Percentiles rank a stretch among this genome's conserved stretches.
phyloP scores from a whole-genome alignment of 192 early-diverging fungal species.

The Allomyces macrogynus region DNA sequence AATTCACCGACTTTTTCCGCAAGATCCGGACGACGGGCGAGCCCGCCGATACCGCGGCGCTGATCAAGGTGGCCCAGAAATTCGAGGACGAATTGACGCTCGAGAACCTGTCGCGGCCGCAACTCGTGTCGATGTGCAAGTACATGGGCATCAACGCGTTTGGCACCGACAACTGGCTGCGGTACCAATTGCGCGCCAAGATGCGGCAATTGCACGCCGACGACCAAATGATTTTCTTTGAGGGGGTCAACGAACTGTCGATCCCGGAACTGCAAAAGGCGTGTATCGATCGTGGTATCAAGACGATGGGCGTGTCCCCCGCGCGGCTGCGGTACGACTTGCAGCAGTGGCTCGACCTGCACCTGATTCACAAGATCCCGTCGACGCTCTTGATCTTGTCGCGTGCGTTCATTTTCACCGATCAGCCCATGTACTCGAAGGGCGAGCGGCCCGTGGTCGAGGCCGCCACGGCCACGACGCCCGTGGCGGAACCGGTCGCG shows the following conservation, averaged over 20 bases:
- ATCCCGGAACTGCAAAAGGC: conserved; percentile 74
- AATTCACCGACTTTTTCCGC: conserved; percentile 54
- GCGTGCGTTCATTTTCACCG: conserved; percentile 43
- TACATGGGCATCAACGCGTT: conserved; percentile 94
- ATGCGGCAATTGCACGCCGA: conserved; percentile 72
- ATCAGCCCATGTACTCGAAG: background rate
- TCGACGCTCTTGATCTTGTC: conserved; percentile 75
- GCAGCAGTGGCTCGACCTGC: conserved; percentile 84
- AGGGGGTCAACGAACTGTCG: conserved; percentile 74
- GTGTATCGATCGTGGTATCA: conserved; percentile 74
- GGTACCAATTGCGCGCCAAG: conserved; percentile 73
- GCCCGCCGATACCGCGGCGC: conserved; percentile 58
- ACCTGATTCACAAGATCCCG: conserved; percentile 77
- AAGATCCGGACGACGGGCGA: conserved; percentile 69
- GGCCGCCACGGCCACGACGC: too few species aligned
- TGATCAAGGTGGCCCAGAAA: conserved; percentile 61
- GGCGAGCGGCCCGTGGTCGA: background rate
- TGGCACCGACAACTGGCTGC: conserved; percentile 89
- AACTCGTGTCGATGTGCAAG: conserved; percentile 82
- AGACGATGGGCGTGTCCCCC: conserved; percentile 69
- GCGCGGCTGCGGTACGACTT: conserved; percentile 73
- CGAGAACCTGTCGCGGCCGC: conserved; percentile 79
- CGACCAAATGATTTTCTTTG: conserved; percentile 65
- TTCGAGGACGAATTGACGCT: conserved; percentile 89
- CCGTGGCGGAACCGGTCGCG: background rate